Evolutionary conservation across 192 early-diverging fungal genomes (phyloP).

Genomic region (Backusella australiensis): DNA sequence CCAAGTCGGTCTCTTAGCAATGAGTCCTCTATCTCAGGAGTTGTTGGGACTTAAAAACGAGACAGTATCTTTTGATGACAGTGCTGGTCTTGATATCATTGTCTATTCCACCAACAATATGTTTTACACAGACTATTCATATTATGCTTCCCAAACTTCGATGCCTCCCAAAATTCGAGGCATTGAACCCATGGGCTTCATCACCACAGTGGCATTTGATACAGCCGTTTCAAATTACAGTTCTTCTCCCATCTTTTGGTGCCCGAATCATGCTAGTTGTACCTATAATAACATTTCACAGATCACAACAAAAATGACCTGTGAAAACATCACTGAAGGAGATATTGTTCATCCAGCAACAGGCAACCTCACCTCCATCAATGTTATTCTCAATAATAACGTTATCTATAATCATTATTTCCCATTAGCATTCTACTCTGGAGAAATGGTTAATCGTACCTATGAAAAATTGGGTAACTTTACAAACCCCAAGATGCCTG

Average conservation of each 20-base stretch:
- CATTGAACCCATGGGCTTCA: not conserved
- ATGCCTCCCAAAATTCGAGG: not conserved
- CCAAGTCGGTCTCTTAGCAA: conserved; percentile 1
- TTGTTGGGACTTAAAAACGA: not conserved
- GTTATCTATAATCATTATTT: not conserved
- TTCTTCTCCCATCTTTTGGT: not conserved
- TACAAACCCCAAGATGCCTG: not conserved
- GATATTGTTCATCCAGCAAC: not conserved
- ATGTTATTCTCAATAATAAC: not conserved
- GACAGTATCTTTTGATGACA: not conserved
- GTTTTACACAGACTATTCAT: not conserved
- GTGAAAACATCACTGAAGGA: not conserved
- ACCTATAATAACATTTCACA: not conserved
- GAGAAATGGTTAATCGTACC: not conserved
- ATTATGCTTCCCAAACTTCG: not conserved
- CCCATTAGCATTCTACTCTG: not conserved
- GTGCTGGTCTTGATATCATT: not conserved
- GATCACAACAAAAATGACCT: not conserved
- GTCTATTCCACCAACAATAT: not conserved
- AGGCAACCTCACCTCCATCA: not conserved
- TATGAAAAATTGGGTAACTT: not conserved
- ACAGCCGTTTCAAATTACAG: not conserved
- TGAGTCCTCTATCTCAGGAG: conserved; percentile 2
- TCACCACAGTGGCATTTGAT: not conserved
- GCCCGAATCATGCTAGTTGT: not conserved